Percentiles rank a stretch among this genome's conserved stretches.
Conservation (phyloP, 108 stramenopile genomes). For the Cyclotella baltica region DNA sequence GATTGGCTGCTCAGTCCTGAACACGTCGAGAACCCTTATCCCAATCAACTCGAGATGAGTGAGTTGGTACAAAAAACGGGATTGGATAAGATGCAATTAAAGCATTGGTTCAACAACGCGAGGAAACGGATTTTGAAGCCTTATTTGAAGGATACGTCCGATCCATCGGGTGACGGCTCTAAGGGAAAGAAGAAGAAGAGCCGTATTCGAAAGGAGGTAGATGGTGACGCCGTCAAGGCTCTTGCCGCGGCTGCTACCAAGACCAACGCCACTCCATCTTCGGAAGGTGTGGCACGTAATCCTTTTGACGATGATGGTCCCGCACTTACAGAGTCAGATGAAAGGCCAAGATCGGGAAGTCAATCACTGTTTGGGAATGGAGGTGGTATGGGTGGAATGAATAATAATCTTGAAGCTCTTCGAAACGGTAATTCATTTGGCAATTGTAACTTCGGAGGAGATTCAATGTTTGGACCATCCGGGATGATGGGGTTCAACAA, state of each 20-base stretch:
- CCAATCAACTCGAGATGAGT: slow-evolving; percentile 28
- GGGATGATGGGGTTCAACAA: neutral
- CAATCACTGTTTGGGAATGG: neutral
- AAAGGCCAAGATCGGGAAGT: neutral
- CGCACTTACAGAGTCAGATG: neutral
- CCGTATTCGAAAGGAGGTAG: slow-evolving; percentile 5
- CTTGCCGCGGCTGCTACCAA: neutral
- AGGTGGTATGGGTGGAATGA: neutral
- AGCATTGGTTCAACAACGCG: slow-evolving; percentile 56
- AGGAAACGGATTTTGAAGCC: slow-evolving; percentile 52
- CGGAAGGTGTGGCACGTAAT: too few species aligned
- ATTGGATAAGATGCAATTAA: slow-evolving; percentile 41
- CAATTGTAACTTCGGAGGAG: neutral
- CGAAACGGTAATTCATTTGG: neutral
- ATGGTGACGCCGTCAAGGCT: neutral
- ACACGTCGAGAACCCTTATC: slow-evolving; percentile 47
- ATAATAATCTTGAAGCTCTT: neutral
- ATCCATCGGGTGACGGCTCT: neutral
- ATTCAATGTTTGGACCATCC: slow-evolving; percentile 5
- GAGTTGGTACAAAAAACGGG: slow-evolving; percentile 30
- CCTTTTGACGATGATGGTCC: neutral
- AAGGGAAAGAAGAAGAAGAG: slow-evolving; percentile 8
- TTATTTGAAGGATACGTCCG: slow-evolving; percentile 16
- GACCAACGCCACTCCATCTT: neutral
- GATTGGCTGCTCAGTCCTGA: slow-evolving; percentile 38